Base-by-base conservation (phyloP, 2,329 filamentous ascomycete species). In the Alternaria alternata region DNA sequence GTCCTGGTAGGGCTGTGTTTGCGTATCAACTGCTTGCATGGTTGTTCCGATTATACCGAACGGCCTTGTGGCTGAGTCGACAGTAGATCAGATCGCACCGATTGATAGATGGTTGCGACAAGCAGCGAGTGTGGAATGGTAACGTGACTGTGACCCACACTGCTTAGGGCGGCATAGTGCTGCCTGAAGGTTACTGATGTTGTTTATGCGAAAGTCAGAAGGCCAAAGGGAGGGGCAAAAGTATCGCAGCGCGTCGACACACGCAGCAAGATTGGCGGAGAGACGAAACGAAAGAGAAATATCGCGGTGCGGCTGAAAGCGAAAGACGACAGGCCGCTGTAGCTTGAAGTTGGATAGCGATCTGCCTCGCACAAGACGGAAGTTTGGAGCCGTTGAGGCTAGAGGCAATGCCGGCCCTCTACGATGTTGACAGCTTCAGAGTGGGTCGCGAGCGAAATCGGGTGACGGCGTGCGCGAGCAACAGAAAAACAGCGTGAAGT, bases 131-230 rank as follows among this genome's bases (percentile, higher is more conserved):
- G 71, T 62, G 38, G 53, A 65, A 48, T 63, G 49, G 63, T 70
- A 76, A 73, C 68, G 74, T 75, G 70, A 75, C 68, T 73, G 59
- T 54, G 49, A 62, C 57, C 51, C 51, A 57, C 42, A 68, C 51
- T 55, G 64, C 59, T 74, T 63, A 76, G 62, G 71, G 70, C 69
- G 68, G 68, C 75, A 78, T 78, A 68, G 65, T 71, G 73, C 64
- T 72, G 71, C 70, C 74, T 72, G 64, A 66, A 60, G 57, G 65
- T 63, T 61, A 56, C 61, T 51, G 57, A 59, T 57, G 59, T 43
- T 44, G 62, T 57, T 59, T 60, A 63, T 66, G 66, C 61, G 63
- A 63, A 41, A 62, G 51, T 58, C 59, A 58, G 59, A 61, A 59
- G 58, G 61, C 47, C 51, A 65, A 51, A 63, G 54, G 48, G 62